Evolutionary conservation across 805 yeast species (phyloP).

Genomic region (Yamadazyma laniorum): DNA sequence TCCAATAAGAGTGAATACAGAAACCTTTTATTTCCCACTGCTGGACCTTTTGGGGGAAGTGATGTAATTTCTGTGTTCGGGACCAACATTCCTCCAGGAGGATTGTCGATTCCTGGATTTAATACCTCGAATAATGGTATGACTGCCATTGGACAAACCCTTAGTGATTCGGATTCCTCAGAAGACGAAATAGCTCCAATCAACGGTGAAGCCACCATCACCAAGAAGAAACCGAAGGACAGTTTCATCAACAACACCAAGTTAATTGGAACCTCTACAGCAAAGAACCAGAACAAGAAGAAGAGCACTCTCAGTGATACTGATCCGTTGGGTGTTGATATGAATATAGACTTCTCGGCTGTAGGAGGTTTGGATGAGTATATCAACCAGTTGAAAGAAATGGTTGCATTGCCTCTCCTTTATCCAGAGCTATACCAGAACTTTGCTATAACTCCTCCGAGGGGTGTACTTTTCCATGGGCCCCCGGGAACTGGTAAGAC

Average conservation of each 20-base stretch:
- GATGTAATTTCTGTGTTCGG: conserved; percentile 87
- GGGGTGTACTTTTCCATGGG: conserved; percentile 97
- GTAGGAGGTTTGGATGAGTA: conserved; percentile 93
- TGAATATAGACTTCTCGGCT: conserved; percentile 77
- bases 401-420: conserved; percentile 89
- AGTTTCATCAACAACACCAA: conserved; percentile 24
- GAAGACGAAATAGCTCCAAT: conserved; percentile 56
- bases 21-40: conserved; percentile 83
- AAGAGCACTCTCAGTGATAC: conserved; percentile 75
- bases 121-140: conserved; percentile 13
- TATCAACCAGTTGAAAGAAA: conserved; percentile 89
- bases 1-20: conserved; percentile 45
- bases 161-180: conserved; percentile 57
- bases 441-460: conserved; percentile 90
- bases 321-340: conserved; percentile 89
- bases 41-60: conserved; percentile 97
- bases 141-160: conserved; percentile 34
- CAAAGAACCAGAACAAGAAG: conserved; percentile 44
- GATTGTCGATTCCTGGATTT: conserved; percentile 39
- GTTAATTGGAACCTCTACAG: conserved; percentile 32
- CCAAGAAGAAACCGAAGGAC: conserved; percentile 24
- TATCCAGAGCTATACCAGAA: conserved; percentile 92
- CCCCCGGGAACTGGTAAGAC: conserved; percentile 99
- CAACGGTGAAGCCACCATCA: conserved; percentile 38
- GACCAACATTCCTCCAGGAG: conserved; percentile 54